Base-by-base conservation (phyloP, 768 basidiomycete genomes). In the Crassisporium funariophilum region DNA sequence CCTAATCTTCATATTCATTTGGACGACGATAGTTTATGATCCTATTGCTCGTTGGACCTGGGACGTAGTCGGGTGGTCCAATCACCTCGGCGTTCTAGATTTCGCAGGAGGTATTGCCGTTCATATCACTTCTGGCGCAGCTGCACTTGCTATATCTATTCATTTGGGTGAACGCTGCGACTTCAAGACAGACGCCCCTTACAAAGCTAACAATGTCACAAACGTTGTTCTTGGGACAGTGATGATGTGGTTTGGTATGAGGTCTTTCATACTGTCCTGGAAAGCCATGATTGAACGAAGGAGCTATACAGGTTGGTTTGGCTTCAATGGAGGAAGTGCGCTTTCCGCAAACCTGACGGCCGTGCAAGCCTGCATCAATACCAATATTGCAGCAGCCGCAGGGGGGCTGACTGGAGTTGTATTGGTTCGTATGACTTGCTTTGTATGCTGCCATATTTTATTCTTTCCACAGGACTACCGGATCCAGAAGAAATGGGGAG, bases 41-140 rank as follows among this genome's bases (percentile, higher is more conserved):
- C 93, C 94, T 2, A 84, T 98, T 46, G 95, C 92, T 0, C 92
- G 90, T 69, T 97, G 95, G 94, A 90, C 93, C 4, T 98, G 95
- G 95, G 93, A 92, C 59, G 53, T 77, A 24, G 80, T 87, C 23
- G 82, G 82, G 27, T 83, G 80, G 94, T 86, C 88, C 0, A 84
- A 74, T 67, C 61, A 81, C 24, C 74, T 90, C 42, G 95, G 92
- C 13, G 88, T 86, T 48, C 86, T 92, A 44, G 91, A 94, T 63
- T 95, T 95, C 52, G 95, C 95, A 7, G 95, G 95, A 21, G 95
- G 95, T 41, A 95, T 91, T 10, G 95, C 95, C 16, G 93, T 99
- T 50, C 95, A 99, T 63, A 98, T 99, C 56, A 88, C 88, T 13
- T 95, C 92, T 12, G 95, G 95, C 36, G 84, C 84, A 0, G 93